Conservation (phyloP, 805 yeast genomes). For the Wickerhamiella domercqiae region DNA sequence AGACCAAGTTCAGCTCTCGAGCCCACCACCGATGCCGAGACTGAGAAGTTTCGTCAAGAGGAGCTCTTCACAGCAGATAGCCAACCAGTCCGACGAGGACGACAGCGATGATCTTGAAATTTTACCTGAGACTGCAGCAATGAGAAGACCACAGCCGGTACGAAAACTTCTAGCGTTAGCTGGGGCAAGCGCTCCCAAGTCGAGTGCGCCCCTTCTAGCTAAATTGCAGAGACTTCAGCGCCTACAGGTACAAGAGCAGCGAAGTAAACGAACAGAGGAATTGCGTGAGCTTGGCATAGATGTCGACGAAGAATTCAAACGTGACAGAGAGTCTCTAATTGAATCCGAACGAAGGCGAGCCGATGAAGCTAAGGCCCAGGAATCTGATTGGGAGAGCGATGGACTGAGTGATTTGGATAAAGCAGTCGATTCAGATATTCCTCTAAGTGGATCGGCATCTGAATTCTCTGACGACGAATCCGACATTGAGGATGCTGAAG, state of each 20-base stretch:
- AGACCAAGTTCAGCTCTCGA: conserved; percentile 6
- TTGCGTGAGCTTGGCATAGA: conserved; percentile 12
- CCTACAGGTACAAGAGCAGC: conserved; percentile 7
- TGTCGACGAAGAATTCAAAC: conserved; percentile 4
- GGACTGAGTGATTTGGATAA: conserved; percentile 4
- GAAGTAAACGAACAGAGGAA: conserved; percentile 3
- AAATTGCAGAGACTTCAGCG: conserved; percentile 7
- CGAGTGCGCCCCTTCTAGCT: conserved; percentile 2
- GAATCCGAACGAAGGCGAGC: conserved; percentile 13
- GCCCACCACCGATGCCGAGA: conserved; percentile 12
- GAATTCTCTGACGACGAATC: neutral
- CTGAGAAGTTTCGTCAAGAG: conserved; percentile 11
- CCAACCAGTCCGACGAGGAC: no score
- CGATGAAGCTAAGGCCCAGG: conserved; percentile 7
- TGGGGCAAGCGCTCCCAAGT: conserved; percentile 6
- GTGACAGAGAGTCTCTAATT: conserved; percentile 6
- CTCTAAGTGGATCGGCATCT: neutral
- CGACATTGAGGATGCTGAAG: conserved; percentile 3
- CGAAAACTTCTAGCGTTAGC: conserved; percentile 10
- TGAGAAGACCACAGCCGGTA: conserved; percentile 9
- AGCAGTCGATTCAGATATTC: neutral
- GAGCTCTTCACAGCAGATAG: no score
- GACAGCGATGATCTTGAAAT: conserved; percentile 14
- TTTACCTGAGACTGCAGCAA: conserved; percentile 12
- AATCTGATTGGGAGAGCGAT: conserved; percentile 4